Conservation (phyloP, 192 early-diverging fungal genomes). For the Irineochytrium annulatum region DNA sequence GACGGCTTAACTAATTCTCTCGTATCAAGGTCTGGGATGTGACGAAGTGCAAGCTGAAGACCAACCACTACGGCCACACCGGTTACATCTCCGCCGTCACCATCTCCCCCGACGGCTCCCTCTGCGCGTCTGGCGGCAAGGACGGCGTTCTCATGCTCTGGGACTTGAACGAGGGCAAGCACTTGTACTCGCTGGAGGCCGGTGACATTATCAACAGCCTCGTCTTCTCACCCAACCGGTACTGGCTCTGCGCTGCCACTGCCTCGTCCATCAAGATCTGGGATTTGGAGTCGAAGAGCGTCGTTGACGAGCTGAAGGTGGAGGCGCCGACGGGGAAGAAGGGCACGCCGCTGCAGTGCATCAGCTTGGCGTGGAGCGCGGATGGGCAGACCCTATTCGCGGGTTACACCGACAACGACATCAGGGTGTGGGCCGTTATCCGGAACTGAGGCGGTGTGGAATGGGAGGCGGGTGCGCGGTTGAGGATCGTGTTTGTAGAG, state of each 20-base stretch:
- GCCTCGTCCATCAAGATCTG: slow-evolving; percentile 96
- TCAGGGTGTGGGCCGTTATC: slow-evolving; percentile 47
- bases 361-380: slow-evolving; percentile 97
- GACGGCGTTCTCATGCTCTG: slow-evolving; percentile 99
- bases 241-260: slow-evolving; percentile 99
- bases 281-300: slow-evolving; percentile 97
- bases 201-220: slow-evolving; percentile 94
- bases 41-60: slow-evolving; percentile 96
- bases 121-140: slow-evolving; percentile 99
- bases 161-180: slow-evolving; percentile 99
- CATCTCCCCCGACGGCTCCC: slow-evolving; percentile 98
- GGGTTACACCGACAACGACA: slow-evolving; percentile 95
- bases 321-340: slow-evolving; percentile 58
- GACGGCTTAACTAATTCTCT: not conserved
- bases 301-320: slow-evolving; percentile 79
- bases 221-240: slow-evolving; percentile 98
- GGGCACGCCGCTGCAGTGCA: slow-evolving; percentile 76
- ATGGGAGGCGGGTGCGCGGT: slow-evolving; percentile 1
- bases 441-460: slow-evolving; percentile 18
- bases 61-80: slow-evolving; percentile 98
- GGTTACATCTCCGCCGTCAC: slow-evolving; percentile 98
- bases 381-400: slow-evolving; percentile 97
- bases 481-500: not conserved
- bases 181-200: slow-evolving; percentile 98
- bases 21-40: slow-evolving; percentile 90